Percentiles rank a stretch among this genome's conserved stretches.
Evolutionary conservation across 2,329 filamentous ascomycete species (phyloP).

Genomic region (Colletotrichum paranaense): DNA sequence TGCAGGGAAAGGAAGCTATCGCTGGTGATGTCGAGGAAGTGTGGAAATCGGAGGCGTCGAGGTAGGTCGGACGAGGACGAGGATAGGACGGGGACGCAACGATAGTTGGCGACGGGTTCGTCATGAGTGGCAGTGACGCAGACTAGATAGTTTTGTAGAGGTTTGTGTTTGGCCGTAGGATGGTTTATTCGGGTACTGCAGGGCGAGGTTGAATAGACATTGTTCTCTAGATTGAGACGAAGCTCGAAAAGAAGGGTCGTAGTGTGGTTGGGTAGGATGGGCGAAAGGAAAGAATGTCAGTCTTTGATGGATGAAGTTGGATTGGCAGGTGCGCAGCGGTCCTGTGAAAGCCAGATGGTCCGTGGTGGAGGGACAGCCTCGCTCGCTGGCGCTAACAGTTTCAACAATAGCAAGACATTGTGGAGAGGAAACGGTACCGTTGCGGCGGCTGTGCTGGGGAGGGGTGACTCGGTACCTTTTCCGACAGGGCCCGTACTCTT

Average conservation of each 20-base stretch:
- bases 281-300: slow-evolving; percentile 14
- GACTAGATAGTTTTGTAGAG: slow-evolving; percentile 24
- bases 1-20: background rate
- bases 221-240: slow-evolving; percentile 15
- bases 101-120: slow-evolving; percentile 28
- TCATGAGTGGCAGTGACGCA: slow-evolving; percentile 33
- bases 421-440: slow-evolving; percentile 34
- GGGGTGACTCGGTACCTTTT: slow-evolving; percentile 21
- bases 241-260: background rate
- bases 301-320: slow-evolving; percentile 20
- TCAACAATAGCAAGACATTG: slow-evolving; percentile 32
- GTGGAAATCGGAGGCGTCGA: slow-evolving; percentile 22
- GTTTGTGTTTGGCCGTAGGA: background rate
- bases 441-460: slow-evolving; percentile 25
- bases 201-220: slow-evolving; percentile 10
- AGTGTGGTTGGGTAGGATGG: slow-evolving; percentile 8
- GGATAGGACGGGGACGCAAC: slow-evolving; percentile 26
- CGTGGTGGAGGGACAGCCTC: slow-evolving; percentile 28
- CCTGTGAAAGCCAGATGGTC: slow-evolving; percentile 31
- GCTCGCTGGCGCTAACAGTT: slow-evolving; percentile 27
- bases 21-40: background rate
- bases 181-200: slow-evolving; percentile 23
- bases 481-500: slow-evolving; percentile 23
- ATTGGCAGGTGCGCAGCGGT: slow-evolving; percentile 9
- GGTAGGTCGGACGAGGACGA: slow-evolving; percentile 26